phyloP scores from a whole-genome alignment of 2,329 filamentous ascomycete species.

The Tolypocladium ovalisporum region DNA sequence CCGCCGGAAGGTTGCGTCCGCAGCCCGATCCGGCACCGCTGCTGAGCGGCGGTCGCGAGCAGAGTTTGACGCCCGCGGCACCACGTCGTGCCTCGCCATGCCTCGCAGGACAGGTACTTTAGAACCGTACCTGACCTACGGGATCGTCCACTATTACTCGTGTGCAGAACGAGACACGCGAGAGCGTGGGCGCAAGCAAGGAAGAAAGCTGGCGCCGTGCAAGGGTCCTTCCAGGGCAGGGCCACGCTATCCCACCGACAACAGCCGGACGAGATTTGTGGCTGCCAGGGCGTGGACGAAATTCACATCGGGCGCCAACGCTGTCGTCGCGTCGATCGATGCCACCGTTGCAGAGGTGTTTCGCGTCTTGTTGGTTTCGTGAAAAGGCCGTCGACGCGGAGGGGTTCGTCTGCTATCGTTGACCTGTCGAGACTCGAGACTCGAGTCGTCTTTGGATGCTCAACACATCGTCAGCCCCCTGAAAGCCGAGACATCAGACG shows the following conservation, averaged over 20 bases:
- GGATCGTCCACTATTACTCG: too few species aligned
- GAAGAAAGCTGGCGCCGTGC: not conserved
- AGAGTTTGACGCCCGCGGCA: not conserved
- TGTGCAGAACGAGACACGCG: not conserved
- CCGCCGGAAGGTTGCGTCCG: not conserved
- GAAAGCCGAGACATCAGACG: not conserved
- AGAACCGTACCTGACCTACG: not conserved
- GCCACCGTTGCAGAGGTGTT: not conserved
- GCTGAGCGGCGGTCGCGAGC: not conserved
- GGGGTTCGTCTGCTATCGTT: too few species aligned
- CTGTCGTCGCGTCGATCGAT: not conserved
- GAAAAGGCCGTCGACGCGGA: too few species aligned
- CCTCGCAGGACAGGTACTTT: not conserved
- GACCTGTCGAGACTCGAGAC: too few species aligned
- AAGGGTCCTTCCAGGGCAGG: not conserved
- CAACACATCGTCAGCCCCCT: too few species aligned
- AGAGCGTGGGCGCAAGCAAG: not conserved
- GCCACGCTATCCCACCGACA: not conserved
- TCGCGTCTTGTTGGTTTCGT: too few species aligned
- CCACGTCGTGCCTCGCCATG: not conserved
- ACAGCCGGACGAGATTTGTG: too few species aligned
- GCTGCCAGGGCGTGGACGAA: not conserved
- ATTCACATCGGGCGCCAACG: not conserved
- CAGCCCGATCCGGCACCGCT: not conserved
- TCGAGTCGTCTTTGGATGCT: too few species aligned